Evolutionary conservation across 2,329 filamentous ascomycete genomes (phyloP).

Genomic region (Akanthomyces muscarius): DNA sequence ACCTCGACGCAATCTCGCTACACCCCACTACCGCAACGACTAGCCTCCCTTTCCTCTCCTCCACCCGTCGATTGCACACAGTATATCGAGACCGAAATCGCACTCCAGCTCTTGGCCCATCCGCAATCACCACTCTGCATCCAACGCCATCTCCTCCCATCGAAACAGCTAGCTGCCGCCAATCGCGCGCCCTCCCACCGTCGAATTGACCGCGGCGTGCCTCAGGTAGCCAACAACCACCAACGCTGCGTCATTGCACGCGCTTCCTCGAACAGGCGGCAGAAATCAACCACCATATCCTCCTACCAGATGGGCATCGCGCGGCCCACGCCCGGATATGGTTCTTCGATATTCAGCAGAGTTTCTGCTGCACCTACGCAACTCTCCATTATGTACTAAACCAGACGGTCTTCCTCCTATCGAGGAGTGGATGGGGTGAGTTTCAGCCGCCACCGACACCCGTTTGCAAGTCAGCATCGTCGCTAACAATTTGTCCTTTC

Average conservation of each 20-base stretch:
- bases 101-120: background rate
- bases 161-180: background rate
- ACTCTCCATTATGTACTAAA: conserved; percentile 79
- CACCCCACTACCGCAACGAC: conserved; percentile 5
- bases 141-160: background rate
- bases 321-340: conserved; percentile 39
- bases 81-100: background rate
- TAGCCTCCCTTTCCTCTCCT: conserved; percentile 14
- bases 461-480: background rate
- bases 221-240: background rate
- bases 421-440: conserved; percentile 96
- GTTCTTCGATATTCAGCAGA: conserved; percentile 69
- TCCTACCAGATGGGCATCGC: conserved; percentile 35
- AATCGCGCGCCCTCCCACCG: background rate
- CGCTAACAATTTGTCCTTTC: conserved; percentile 11
- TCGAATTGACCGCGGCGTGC: background rate
- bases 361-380: conserved; percentile 68
- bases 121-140: background rate
- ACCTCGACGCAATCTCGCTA: background rate
- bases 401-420: conserved; percentile 74
- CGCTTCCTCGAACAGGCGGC: conserved; percentile 2
- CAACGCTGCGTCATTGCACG: conserved; percentile 7
- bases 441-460: conserved; percentile 19
- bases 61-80: background rate
- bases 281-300: background rate